phyloP scores from a whole-genome alignment of 768 basidiomycete species.

The Mycena sanguinolenta region DNA sequence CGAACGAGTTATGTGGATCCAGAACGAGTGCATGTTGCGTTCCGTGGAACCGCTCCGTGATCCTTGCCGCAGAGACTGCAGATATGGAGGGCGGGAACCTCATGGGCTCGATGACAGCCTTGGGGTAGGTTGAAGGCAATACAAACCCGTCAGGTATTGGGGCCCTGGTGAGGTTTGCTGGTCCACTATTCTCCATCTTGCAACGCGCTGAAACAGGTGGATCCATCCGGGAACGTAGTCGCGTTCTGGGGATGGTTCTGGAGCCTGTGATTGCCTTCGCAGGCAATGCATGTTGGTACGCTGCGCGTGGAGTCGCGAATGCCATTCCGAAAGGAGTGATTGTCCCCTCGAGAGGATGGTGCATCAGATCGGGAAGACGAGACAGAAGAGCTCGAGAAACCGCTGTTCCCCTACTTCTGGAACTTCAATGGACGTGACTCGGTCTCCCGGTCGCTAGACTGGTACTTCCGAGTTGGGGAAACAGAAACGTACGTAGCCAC shows the following conservation, averaged over 20 bases:
- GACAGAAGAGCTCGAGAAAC: neutral
- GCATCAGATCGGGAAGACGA: constrained; percentile 5
- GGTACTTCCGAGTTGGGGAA: no score
- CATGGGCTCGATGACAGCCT: constrained; percentile 19
- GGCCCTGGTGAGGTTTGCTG: neutral
- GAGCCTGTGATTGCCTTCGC: constrained; percentile 39
- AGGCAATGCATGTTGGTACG: constrained; percentile 38
- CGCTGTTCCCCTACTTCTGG: neutral
- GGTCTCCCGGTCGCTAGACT: no score
- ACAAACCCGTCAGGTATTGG: constrained; percentile 36
- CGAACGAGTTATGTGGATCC: neutral
- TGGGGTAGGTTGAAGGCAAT: constrained; percentile 40
- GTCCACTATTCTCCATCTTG: no score
- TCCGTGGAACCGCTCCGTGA: constrained; percentile 46
- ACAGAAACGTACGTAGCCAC: neutral
- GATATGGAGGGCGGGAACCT: constrained; percentile 35
- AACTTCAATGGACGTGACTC: neutral
- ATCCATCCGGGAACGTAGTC: constrained; percentile 27
- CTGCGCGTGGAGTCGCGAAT: no score
- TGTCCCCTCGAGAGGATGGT: neutral
- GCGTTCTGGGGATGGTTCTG: constrained; percentile 25
- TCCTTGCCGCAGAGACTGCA: constrained; percentile 49
- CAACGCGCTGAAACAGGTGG: constrained; percentile 26
- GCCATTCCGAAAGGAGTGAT: neutral
- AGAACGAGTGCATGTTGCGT: constrained; percentile 6